phyloP scores from a whole-genome alignment of 106 monocot genomes.

The Dendrobium officinale region DNA sequence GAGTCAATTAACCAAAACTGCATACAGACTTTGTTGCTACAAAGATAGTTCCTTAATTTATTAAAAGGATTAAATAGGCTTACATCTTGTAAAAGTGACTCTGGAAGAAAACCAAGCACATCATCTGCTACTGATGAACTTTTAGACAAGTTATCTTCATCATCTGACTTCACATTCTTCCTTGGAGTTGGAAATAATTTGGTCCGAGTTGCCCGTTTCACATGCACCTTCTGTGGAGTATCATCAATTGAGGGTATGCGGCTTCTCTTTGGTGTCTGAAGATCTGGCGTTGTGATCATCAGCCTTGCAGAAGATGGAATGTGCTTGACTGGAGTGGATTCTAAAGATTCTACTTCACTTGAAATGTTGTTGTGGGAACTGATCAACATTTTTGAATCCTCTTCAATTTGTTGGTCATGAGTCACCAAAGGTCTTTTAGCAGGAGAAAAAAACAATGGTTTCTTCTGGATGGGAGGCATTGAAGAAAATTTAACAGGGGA shows the following conservation, averaged over 20 bases:
- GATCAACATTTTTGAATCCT: not conserved
- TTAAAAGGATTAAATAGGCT: not conserved
- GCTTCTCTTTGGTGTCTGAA: conserved; percentile 45
- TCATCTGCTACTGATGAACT: conserved; percentile 20
- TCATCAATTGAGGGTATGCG: conserved; percentile 7
- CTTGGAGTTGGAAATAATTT: conserved; percentile 51
- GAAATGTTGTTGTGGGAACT: conserved; percentile 1
- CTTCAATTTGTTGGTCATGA: not conserved
- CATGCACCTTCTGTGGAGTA: conserved; percentile 20
- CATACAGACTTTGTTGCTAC: not conserved
- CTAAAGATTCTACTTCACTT: conserved; percentile 8
- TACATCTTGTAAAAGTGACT: conserved; percentile 69
- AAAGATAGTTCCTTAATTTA: not conserved
- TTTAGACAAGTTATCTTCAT: conserved; percentile 11
- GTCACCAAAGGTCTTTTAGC: not conserved
- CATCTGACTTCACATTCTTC: conserved; percentile 20
- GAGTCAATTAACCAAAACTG: not conserved
- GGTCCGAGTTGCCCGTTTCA: conserved; percentile 35
- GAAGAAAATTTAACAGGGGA: conserved; percentile 13
- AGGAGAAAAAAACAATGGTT: conserved; percentile 14
- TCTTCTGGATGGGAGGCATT: conserved; percentile 11
- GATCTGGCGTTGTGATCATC: conserved; percentile 59
- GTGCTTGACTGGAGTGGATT: conserved; percentile 48
- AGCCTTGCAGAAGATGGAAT: conserved; percentile 36
- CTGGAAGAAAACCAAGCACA: conserved; percentile 60